These are phyloP conservation scores for Rosa chinensis DNA, from an alignment of 306 rosid genomes.

Conservation along the genomic window DNA sequence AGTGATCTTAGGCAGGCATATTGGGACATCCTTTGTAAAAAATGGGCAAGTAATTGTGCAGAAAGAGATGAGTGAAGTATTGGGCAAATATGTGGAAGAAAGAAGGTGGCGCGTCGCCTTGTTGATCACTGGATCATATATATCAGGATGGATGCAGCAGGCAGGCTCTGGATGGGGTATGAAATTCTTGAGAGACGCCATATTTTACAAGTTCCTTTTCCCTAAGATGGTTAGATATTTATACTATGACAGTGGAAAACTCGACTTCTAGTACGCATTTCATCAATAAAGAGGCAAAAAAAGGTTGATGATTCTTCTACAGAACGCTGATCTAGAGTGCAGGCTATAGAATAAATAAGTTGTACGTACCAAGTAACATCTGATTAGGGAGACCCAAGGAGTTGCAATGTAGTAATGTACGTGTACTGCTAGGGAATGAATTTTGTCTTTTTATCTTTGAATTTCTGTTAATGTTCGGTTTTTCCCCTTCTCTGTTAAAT, in stretches of 20 bases:
- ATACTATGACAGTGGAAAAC: background rate
- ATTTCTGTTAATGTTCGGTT: no score
- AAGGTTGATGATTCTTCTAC: background rate
- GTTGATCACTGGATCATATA: background rate
- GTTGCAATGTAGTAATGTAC: no score
- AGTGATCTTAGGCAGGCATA: conserved; percentile 7
- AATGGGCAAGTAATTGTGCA: background rate
- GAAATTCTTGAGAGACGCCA: conserved; percentile 12
- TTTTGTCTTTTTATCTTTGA: no score
- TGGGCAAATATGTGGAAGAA: background rate
- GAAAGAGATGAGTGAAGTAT: background rate
- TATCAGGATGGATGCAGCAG: conserved; percentile 10
- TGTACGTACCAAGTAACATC: no score
- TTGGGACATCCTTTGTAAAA: background rate
- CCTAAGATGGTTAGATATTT: background rate
- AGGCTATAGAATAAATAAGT: background rate
- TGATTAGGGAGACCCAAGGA: no score
- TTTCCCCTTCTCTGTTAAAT: no score
- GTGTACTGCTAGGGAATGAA: no score
- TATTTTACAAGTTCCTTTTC: background rate
- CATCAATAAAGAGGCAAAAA: background rate
- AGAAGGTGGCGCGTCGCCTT: conserved; percentile 1
- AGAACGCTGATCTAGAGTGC: background rate
- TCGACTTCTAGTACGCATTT: background rate
- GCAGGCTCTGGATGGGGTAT: conserved; percentile 12